phyloP scores from a whole-genome alignment of 2,329 filamentous ascomycete species.

The Lojkania enalia region DNA sequence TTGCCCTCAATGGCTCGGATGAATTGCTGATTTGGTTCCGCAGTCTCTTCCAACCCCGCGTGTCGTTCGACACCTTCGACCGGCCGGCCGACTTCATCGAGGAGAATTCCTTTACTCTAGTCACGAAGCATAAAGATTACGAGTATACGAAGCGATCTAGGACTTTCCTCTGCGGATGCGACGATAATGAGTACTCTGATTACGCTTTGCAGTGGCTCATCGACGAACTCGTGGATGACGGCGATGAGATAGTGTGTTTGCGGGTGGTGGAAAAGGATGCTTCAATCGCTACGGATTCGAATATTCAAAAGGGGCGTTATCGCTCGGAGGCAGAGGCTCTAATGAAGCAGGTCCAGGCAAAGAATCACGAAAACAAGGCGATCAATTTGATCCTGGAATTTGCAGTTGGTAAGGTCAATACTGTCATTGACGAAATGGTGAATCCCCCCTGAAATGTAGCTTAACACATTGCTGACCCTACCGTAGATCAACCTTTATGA shows the following conservation, averaged over 20 bases:
- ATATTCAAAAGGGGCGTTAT: slow-evolving; percentile 70
- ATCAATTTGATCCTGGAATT: slow-evolving; percentile 87
- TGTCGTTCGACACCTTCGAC: slow-evolving; percentile 76
- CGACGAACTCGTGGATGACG: slow-evolving; percentile 88
- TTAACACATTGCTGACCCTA: slow-evolving; percentile 7
- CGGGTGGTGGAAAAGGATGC: slow-evolving; percentile 84
- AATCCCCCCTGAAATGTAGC: slow-evolving; percentile 31
- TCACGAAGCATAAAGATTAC: slow-evolving; percentile 84
- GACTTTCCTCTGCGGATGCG: slow-evolving; percentile 87
- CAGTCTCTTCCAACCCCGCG: slow-evolving; percentile 67
- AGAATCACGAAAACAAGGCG: slow-evolving; percentile 80
- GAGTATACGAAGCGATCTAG: slow-evolving; percentile 77
- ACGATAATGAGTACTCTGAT: slow-evolving; percentile 89
- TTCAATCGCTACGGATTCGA: slow-evolving; percentile 64
- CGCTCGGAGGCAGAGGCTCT: slow-evolving; percentile 73
- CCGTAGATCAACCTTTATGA: slow-evolving; percentile 85
- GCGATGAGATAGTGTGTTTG: slow-evolving; percentile 89
- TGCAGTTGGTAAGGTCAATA: slow-evolving; percentile 84
- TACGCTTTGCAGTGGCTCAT: slow-evolving; percentile 92
- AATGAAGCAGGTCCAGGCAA: slow-evolving; percentile 74
- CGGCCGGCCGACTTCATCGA: slow-evolving; percentile 65
- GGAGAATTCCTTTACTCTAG: slow-evolving; percentile 72
- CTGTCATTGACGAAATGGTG: slow-evolving; percentile 89
- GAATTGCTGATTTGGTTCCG: slow-evolving; percentile 17
- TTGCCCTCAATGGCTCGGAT: slow-evolving; percentile 9